Evolutionary conservation across 441 rosid genomes (phyloP).

Genomic region (Codiaeum variegatum): DNA sequence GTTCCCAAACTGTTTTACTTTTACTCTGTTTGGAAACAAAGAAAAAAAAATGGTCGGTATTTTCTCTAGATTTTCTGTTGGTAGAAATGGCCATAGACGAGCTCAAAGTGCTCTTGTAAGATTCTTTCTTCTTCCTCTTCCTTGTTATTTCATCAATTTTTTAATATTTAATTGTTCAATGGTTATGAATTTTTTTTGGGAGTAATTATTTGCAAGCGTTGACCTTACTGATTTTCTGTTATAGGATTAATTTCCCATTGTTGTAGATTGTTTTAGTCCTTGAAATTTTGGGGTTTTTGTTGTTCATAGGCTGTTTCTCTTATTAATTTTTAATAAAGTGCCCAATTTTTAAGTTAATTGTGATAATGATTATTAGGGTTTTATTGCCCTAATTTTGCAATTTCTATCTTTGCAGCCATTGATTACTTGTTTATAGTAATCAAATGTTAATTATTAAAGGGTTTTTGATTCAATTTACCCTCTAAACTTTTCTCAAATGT

Average conservation of each 20-base stretch:
- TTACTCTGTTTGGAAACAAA: not conserved
- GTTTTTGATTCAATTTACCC: too few species aligned
- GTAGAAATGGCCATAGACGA: slow-evolving; percentile 65
- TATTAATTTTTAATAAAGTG: not conserved
- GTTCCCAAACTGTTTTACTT: not conserved
- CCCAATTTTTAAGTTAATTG: not conserved
- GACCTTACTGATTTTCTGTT: too few species aligned
- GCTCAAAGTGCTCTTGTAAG: slow-evolving; percentile 81
- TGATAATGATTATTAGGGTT: not conserved
- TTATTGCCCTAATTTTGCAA: not conserved
- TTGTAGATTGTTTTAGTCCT: not conserved
- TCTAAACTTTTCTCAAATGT: too few species aligned
- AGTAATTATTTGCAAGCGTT: not conserved
- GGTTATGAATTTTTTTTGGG: not conserved
- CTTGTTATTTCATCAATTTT: not conserved
- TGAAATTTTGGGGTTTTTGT: not conserved
- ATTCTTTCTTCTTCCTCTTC: slow-evolving; percentile 3
- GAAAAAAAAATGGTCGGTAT: slow-evolving; percentile 87
- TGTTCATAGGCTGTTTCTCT: not conserved
- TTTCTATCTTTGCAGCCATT: not conserved
- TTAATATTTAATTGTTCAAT: not conserved
- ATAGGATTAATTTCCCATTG: not conserved
- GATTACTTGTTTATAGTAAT: too few species aligned
- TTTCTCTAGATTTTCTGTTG: slow-evolving; percentile 77
- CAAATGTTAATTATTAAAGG: too few species aligned